A percentile compares a stretch with the other conserved stretches of the same genome.
phyloP scores from a whole-genome alignment of 495 filamentous ascomycete species.

The Astrothelium macrocarpum region DNA sequence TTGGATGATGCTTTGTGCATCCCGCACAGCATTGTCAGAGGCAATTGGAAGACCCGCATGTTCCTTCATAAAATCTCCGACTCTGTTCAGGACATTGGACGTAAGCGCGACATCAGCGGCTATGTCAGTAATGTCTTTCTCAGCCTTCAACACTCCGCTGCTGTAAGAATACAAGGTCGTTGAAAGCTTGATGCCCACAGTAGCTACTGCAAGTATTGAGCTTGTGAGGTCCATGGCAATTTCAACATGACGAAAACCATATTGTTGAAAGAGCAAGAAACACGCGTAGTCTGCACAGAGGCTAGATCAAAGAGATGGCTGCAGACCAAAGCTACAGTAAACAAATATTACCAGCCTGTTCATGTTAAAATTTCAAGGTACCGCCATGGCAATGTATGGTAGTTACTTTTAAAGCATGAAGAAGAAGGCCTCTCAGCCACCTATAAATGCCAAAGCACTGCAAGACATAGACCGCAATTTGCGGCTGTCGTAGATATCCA shows the following conservation, averaged over 20 bases:
- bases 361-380: no score
- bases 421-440: no score
- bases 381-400: no score
- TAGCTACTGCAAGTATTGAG: background rate
- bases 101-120: background rate
- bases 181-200: background rate
- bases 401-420: no score
- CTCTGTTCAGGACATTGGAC: constrained; percentile 1
- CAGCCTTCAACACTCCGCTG: background rate
- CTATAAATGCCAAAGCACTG: no score
- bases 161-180: background rate
- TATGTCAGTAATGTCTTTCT: constrained; percentile 2
- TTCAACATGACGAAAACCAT: background rate
- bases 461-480: no score
- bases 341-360: no score
- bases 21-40: background rate
- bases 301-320: no score
- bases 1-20: background rate
- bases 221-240: background rate
- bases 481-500: no score
- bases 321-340: no score
- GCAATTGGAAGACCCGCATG: background rate
- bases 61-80: background rate
- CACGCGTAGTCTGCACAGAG: no score
- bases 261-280: no score